Conservation (phyloP, 2,329 filamentous ascomycete genomes). For the Penicillium brevicompactum region DNA sequence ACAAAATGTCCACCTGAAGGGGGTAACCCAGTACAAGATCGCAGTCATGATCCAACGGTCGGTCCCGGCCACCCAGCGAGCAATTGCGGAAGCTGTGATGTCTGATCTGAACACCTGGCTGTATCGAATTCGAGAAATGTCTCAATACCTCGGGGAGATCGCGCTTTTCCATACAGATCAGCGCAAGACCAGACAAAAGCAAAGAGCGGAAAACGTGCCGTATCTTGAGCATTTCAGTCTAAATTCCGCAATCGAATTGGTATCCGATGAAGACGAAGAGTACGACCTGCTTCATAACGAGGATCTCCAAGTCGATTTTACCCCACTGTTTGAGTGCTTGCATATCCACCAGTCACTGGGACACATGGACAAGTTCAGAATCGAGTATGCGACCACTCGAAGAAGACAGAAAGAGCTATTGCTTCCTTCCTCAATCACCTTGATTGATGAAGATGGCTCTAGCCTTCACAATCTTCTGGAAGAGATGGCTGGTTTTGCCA, state of each 20-base stretch:
- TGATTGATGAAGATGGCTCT: constrained; percentile 79
- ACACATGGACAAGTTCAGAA: constrained; percentile 85
- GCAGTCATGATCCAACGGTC: constrained; percentile 96
- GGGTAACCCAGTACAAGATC: constrained; percentile 91
- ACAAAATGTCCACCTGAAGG: constrained; percentile 93
- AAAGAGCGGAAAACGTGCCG: constrained; percentile 73
- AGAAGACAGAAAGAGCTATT: constrained; percentile 89
- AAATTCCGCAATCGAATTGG: constrained; percentile 93
- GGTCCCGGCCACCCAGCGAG: constrained; percentile 86
- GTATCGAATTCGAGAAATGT: constrained; percentile 90
- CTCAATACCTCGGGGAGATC: constrained; percentile 92
- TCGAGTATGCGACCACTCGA: constrained; percentile 89
- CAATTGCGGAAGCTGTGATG: constrained; percentile 97
- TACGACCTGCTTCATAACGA: constrained; percentile 96
- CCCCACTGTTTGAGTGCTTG: constrained; percentile 87
- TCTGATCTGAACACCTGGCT: constrained; percentile 96
- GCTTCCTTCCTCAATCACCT: constrained; percentile 72
- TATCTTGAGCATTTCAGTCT: constrained; percentile 83
- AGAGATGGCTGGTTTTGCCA: constrained; percentile 92
- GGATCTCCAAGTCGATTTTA: constrained; percentile 91
- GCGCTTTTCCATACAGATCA: constrained; percentile 96
- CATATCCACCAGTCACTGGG: constrained; percentile 96
- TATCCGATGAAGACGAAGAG: constrained; percentile 92
- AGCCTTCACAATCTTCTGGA: constrained; percentile 89
- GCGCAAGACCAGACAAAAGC: constrained; percentile 77